Evolutionary conservation across 192 early-diverging fungal genomes (phyloP), one percentile per base, ranked within the genome.

Genomic region (Mortierella hygrophila): DNA sequence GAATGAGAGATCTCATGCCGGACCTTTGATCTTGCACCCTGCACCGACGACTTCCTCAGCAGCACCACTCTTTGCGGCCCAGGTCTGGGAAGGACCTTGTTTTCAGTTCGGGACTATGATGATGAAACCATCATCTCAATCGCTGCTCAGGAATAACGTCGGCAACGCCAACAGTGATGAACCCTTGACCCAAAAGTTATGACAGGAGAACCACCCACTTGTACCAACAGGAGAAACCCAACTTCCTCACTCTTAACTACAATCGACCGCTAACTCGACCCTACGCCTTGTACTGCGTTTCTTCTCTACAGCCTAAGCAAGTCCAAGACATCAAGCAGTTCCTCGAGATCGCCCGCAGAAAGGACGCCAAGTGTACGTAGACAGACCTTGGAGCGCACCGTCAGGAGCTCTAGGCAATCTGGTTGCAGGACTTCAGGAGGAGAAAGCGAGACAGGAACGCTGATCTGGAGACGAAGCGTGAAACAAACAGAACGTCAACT

Each of bases 241-340:
- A 11, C 10, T 35, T 11, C 0, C 3, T 42, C 20, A 52, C 72
- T 38, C 9, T 21, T 26, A 20, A 44, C 55, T 32, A 40, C 60
- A n/a, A 68, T 0, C 40, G 60, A 76, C 26, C 75, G 10, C 21
- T 40, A 68, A 38, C 57, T 41, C 20, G 37, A 26, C 40, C 26
- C 47, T 37, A 55, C 18, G 35, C 26, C 37, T 69, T 13, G 10
- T 68, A 44, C 44, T 83, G 16, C 7, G 21, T 49, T 26, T 47
- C 41, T 70, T 29, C 10, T 79, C 63, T 60, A 47, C 91, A 98
- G 98, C 96, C 98, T 90, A 98, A 98, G 94, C 96, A 99, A 92
- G 93, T 99, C 85, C 92, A 91, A 82, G 98, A 99, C 91, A 99
- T 99, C 90, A 99, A 99, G 94, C 93, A 98, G 88, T 99, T 99